Evolutionary conservation across 192 early-diverging fungal genomes (phyloP).

Genomic region (Coemansia sp.): DNA sequence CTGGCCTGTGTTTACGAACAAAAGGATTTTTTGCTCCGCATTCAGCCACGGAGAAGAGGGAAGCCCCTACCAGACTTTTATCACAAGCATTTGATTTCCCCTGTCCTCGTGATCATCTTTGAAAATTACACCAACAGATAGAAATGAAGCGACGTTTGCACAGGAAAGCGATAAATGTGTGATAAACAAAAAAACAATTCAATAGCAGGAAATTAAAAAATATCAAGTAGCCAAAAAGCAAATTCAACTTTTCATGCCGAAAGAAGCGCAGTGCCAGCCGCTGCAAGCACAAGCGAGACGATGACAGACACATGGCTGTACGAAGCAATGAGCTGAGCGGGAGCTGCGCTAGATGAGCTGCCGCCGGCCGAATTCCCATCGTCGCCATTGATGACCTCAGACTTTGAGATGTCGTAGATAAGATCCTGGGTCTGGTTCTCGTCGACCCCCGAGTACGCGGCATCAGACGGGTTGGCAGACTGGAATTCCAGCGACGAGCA

Average conservation of each 20-base stretch:
- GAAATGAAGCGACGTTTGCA: too few relatives aligned
- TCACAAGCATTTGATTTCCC: too few relatives aligned
- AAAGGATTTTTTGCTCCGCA: too few relatives aligned
- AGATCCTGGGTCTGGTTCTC: conserved; percentile 44
- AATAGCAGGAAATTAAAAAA: too few relatives aligned
- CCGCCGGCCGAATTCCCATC: background rate
- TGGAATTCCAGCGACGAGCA: conserved; percentile 44
- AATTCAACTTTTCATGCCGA: background rate
- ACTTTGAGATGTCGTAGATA: conserved; percentile 46
- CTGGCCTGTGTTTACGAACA: too few relatives aligned
- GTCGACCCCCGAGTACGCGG: conserved; percentile 38
- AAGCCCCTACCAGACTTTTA: too few relatives aligned
- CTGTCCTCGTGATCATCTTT: too few relatives aligned
- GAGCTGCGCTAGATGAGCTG: background rate
- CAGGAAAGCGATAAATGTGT: too few relatives aligned
- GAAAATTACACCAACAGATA: too few relatives aligned
- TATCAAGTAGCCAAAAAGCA: too few relatives aligned
- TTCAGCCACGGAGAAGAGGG: too few relatives aligned
- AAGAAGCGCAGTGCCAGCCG: background rate
- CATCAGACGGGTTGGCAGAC: conserved; percentile 36
- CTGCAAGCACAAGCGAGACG: background rate
- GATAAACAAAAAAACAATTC: too few relatives aligned
- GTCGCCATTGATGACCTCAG: conserved; percentile 25
- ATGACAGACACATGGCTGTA: background rate
- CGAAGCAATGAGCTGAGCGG: background rate